Conservation (phyloP, 441 rosid species). For the Erodium chrysanthum region DNA sequence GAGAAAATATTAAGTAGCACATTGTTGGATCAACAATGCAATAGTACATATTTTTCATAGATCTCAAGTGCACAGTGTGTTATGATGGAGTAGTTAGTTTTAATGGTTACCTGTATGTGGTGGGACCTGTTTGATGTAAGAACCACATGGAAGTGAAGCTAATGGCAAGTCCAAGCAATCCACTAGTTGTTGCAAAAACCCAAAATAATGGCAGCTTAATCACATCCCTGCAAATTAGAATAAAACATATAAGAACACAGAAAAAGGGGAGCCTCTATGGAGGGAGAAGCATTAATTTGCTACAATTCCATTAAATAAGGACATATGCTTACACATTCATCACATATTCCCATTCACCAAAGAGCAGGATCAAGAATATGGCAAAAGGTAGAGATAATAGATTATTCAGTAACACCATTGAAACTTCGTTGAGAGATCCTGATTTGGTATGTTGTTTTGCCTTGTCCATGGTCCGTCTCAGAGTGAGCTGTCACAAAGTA, state of each 20-base stretch:
- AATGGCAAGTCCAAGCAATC: conserved; percentile 77
- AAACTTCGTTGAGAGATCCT: conserved; percentile 65
- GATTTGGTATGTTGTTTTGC: conserved; percentile 67
- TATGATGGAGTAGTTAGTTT: background rate
- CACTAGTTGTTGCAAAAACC: conserved; percentile 75
- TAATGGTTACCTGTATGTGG: conserved; percentile 60
- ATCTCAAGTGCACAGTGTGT: background rate
- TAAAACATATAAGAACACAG: background rate
- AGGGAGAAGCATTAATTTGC: background rate
- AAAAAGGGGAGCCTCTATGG: background rate
- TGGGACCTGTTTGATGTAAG: conserved; percentile 83
- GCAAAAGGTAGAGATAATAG: conserved; percentile 71
- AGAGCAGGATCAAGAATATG: conserved; percentile 44
- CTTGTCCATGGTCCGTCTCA: conserved; percentile 71
- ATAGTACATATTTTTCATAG: background rate
- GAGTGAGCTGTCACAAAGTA: conserved; percentile 50
- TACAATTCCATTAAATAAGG: background rate
- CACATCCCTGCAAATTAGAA: conserved; percentile 44
- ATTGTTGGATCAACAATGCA: background rate
- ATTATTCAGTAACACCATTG: conserved; percentile 93
- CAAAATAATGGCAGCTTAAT: conserved; percentile 64
- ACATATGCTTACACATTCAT: conserved; percentile 41
- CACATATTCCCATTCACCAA: conserved; percentile 69
- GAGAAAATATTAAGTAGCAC: background rate
- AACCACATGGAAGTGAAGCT: conserved; percentile 98